phyloP scores from a whole-genome alignment of 352 stramenopile species.

The Phytophthora quininea region DNA sequence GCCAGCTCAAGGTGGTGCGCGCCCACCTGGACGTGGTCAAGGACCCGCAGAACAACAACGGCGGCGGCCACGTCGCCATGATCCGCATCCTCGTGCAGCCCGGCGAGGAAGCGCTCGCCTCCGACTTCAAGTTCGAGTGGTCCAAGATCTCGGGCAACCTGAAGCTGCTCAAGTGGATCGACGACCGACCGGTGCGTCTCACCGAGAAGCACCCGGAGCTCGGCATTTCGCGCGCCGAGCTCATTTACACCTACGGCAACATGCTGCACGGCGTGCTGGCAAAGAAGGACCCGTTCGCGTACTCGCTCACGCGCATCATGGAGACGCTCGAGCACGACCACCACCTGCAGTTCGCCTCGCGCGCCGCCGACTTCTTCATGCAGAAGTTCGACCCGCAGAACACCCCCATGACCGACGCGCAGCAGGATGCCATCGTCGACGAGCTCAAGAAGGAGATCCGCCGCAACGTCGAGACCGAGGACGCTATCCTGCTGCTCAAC shows the following conservation, averaged over 20 bases:
- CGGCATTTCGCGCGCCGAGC: slow-evolving; percentile 91
- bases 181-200: slow-evolving; percentile 80
- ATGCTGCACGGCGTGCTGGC: slow-evolving; percentile 95
- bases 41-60: slow-evolving; percentile 70
- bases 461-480: slow-evolving; percentile 73
- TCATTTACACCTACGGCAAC: slow-evolving; percentile 96
- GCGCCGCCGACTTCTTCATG: slow-evolving; percentile 96
- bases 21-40: slow-evolving; percentile 95
- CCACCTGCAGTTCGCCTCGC: slow-evolving; percentile 88
- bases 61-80: slow-evolving; percentile 73
- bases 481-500: slow-evolving; percentile 80
- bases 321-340: slow-evolving; percentile 92
- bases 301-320: slow-evolving; percentile 94
- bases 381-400: slow-evolving; percentile 78
- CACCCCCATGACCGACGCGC: slow-evolving; percentile 42
- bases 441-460: slow-evolving; percentile 79
- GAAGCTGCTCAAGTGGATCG: slow-evolving; percentile 89
- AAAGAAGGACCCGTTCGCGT: slow-evolving; percentile 94
- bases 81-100: slow-evolving; percentile 84
- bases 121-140: slow-evolving; percentile 74
- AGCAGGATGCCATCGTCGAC: slow-evolving; percentile 52
- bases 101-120: slow-evolving; percentile 52
- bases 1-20: slow-evolving; percentile 94
- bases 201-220: slow-evolving; percentile 90
- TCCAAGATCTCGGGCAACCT: slow-evolving; percentile 87